Base-by-base conservation (phyloP, 495 filamentous ascomycete species). In the Mytilinidion resinicola region DNA sequence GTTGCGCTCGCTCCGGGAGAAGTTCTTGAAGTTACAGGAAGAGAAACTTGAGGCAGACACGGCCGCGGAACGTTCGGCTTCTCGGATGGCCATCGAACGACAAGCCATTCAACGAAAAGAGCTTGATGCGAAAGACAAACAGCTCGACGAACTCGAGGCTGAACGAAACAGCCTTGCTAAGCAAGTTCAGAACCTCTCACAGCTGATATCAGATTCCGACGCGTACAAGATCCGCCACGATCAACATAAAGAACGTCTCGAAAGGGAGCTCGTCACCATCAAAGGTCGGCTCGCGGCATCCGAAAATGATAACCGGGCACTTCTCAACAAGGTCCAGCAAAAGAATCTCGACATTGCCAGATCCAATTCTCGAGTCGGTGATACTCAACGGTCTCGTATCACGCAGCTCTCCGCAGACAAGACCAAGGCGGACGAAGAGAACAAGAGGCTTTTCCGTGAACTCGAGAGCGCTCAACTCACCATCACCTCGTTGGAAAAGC, bases 321-420 rank as follows among this genome's bases (percentile, higher is more conserved):
- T 98, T 0, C 78, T 97, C 48, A 98, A 96, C 69, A 97, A 97
- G 72, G 79, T 98, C 10, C 93, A 98, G 63, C 92, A 96, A 66
- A 98, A 98, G 79, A 95, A 95, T 44, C 83, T 98, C 8, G 93
- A 98, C 68, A 93, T 98, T 68, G 92, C 91, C 33, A 80, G 95
- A 41, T 92, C 93, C 4, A 89, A 82, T 59, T 95, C 92, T 3
- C 85, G 83, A 56, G 93, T 89, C 30, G 89, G 82, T 54, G 93
- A 98, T 56, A 87, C 82, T 55, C 89, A 92, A 44, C 83, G 91
- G 17, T 79, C 84, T n/a, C 85, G 90, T 48, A 74, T 96, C 57
- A 69, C 81, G 17, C 84, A 78, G 25, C 74, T 97, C 5, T 90
- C 93, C 62, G 80, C 87, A 9, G 93, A 96, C 62, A 96, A 96